Conservation (phyloP, 306 rosid genomes). For the Dicorynia guianensis region DNA sequence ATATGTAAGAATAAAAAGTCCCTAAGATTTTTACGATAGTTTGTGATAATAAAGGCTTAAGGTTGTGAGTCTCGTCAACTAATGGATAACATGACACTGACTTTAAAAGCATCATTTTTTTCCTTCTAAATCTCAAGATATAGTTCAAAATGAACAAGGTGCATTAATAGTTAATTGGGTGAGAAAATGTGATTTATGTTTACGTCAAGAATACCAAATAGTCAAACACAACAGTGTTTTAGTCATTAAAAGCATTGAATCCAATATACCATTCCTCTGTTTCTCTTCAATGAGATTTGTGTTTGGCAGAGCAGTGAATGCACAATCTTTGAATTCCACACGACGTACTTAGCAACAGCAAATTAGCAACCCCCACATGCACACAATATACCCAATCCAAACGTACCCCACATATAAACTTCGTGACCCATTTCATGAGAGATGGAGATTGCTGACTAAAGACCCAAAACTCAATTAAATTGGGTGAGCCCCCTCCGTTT, state of each 20-base stretch:
- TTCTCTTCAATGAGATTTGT: not conserved
- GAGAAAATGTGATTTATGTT: not conserved
- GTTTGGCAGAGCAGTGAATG: conserved; percentile 34
- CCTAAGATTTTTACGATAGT: too few species aligned
- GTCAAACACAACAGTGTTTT: conserved; percentile 42
- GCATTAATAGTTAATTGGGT: not conserved
- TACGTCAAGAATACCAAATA: conserved; percentile 23
- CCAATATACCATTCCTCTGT: conserved; percentile 29
- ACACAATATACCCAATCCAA: not conserved
- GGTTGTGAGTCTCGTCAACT: too few species aligned
- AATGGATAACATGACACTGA: too few species aligned
- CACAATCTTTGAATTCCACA: conserved; percentile 27
- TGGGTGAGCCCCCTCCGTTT: conserved; percentile 41
- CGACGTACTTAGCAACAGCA: not conserved
- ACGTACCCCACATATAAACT: conserved; percentile 21
- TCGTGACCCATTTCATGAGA: conserved; percentile 46
- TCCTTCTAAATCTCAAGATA: too few species aligned
- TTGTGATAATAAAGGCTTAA: too few species aligned
- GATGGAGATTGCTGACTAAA: conserved; percentile 40
- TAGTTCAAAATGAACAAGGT: not conserved
- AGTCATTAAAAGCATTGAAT: conserved; percentile 33
- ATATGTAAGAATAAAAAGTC: too few species aligned
- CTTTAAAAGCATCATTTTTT: too few species aligned
- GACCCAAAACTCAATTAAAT: conserved; percentile 41
- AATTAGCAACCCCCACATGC: too few species aligned